A percentile compares a stretch with the other conserved stretches of the same genome.
Conservation (phyloP, 2,329 filamentous ascomycete genomes). For the Calonectria pseudoreteaudii region DNA sequence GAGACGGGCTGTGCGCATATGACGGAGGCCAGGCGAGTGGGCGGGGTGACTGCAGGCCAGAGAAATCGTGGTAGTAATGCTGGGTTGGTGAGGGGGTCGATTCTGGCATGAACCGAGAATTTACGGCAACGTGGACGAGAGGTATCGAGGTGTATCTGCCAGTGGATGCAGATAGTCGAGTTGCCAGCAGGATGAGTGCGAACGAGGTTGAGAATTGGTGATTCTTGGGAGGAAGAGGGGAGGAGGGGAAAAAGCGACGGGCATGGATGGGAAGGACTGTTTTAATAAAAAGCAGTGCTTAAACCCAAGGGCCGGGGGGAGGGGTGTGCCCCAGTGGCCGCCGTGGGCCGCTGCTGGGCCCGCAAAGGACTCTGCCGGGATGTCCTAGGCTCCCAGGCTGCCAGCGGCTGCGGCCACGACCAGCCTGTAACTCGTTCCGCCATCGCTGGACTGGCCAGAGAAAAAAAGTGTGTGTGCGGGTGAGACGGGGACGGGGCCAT, state of each 20-base stretch:
- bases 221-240: conserved; percentile 42
- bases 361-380: conserved; percentile 15
- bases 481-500: conserved; percentile 32
- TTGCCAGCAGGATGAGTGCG: conserved; percentile 27
- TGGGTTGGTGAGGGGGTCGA: conserved; percentile 39
- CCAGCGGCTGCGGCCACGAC: conserved; percentile 19
- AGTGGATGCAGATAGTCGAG: conserved; percentile 28
- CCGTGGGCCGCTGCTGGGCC: conserved; percentile 16
- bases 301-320: conserved; percentile 38
- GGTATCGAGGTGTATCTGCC: conserved; percentile 16
- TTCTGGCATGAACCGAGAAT: conserved; percentile 41
- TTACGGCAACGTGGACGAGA: conserved; percentile 20
- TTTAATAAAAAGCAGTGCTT: conserved; percentile 46
- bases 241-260: conserved; percentile 38
- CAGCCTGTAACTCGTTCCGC: conserved; percentile 35
- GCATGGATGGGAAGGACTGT: conserved; percentile 45
- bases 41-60: conserved; percentile 23
- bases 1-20: conserved; percentile 38
- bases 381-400: conserved; percentile 14
- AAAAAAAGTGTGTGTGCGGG: conserved; percentile 20
- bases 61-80: conserved; percentile 31
- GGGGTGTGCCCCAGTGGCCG: conserved; percentile 29
- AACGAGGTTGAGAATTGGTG: conserved; percentile 34
- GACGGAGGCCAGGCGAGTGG: conserved; percentile 26
- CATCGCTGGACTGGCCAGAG: conserved; percentile 7